phyloP scores from a whole-genome alignment of 2,329 filamentous ascomycete genomes.

The Cordyceps militaris region DNA sequence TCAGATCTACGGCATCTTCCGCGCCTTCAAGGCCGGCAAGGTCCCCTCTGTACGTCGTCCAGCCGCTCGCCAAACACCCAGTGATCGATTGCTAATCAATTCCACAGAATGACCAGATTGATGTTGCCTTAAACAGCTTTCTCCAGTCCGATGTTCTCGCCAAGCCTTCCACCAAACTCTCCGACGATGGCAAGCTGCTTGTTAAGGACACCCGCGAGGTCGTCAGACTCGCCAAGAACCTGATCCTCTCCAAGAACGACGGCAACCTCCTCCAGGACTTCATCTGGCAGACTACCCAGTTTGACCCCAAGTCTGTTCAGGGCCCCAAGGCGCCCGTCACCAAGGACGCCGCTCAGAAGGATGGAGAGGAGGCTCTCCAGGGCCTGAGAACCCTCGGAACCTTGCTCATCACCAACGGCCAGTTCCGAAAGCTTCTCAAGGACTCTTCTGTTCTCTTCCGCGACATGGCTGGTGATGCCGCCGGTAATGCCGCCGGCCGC shows the following conservation, averaged over 20 bases:
- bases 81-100: slow-evolving; percentile 12
- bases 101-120: slow-evolving; percentile 82
- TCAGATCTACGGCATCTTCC: slow-evolving; percentile 84
- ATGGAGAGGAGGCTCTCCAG: slow-evolving; percentile 75
- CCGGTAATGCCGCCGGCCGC: slow-evolving; percentile 65
- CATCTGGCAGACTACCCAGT: slow-evolving; percentile 83
- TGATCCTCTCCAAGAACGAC: slow-evolving; percentile 89
- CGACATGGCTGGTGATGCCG: slow-evolving; percentile 87
- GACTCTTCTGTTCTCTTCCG: slow-evolving; percentile 76
- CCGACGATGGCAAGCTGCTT: slow-evolving; percentile 71
- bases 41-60: slow-evolving; percentile 66
- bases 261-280: slow-evolving; percentile 94
- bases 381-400: slow-evolving; percentile 83
- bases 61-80: not conserved
- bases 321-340: slow-evolving; percentile 60
- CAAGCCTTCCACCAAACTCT: slow-evolving; percentile 69
- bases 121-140: slow-evolving; percentile 86
- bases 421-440: slow-evolving; percentile 75
- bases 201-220: slow-evolving; percentile 72
- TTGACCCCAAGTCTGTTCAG: slow-evolving; percentile 55
- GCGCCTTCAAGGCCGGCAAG: slow-evolving; percentile 82
- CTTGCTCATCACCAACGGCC: slow-evolving; percentile 87
- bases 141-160: slow-evolving; percentile 63
- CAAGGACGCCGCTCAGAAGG: slow-evolving; percentile 72
- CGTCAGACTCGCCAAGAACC: slow-evolving; percentile 73